Evolutionary conservation across 352 stramenopile genomes (phyloP), one percentile per base, ranked within the genome.

Genomic region (Phytophthora foliorum): DNA sequence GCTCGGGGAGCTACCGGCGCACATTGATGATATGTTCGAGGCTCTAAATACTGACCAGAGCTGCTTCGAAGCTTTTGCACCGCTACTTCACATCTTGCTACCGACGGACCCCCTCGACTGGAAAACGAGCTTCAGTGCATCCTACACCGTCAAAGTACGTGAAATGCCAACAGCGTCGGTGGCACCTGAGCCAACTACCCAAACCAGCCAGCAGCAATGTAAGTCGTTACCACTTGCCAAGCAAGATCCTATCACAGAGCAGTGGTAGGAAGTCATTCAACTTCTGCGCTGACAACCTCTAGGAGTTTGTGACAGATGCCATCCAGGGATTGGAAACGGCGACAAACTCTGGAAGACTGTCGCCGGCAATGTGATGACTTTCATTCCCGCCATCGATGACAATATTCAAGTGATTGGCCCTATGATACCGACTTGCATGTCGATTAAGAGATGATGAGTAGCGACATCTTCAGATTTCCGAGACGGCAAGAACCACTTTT

Each of bases 1-100:
- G 39, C 6, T 45, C 4, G 39, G 4, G 8, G 58, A 70, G 11
- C 32, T 74, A 17, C 45, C 61, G 0, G 13, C 27, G 0, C 25
- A 72, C 11, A 3, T 77, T 10, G 17, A 54, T 2, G 45, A 44
- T 13, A 77, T 86, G 73, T 63, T 61, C 7, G 51, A 75, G 6
- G 60, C 64, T 19, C 61, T 84, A 1, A 66, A 62, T 17, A 75
- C 66, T 8, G 65, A 67, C 7, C 38, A 65, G 17, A 52, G 64
- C 22, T 86, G 79, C 25, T 73, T 86, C 14, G 55, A 80, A 38
- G 78, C 80, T 24, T 84, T 88, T 51, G 57, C 72, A 25, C 31
- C 69, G 19, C 58, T 86, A 14, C 62, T 82, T 38, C 69, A 82
- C 13, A 63, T 86, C 3, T 59, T 73, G n/a, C 22, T 84, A n/a